phyloP scores from a whole-genome alignment of 495 filamentous ascomycete genomes.

The Daldinia concentrica region DNA sequence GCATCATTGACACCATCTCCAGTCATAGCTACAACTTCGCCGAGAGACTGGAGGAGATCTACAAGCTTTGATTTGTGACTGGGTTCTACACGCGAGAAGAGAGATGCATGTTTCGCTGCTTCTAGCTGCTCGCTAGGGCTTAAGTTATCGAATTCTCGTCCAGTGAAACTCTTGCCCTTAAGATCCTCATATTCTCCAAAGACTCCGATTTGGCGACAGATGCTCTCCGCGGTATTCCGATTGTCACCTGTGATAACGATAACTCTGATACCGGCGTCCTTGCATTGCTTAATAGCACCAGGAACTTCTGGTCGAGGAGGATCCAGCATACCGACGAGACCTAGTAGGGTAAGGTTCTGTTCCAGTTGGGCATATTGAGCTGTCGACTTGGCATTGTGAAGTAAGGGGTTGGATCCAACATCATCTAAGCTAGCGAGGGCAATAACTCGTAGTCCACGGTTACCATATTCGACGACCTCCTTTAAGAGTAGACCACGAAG shows the following conservation, averaged over 20 bases:
- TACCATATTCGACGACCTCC: slow-evolving; percentile 89
- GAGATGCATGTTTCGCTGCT: slow-evolving; percentile 83
- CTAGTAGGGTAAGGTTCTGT: slow-evolving; percentile 91
- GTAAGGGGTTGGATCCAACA: slow-evolving; percentile 71
- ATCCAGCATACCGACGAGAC: slow-evolving; percentile 96
- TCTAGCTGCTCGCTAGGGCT: slow-evolving; percentile 79
- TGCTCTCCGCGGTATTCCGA: slow-evolving; percentile 95
- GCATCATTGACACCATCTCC: slow-evolving; percentile 99
- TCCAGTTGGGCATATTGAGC: slow-evolving; percentile 87
- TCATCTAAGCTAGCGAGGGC: slow-evolving; percentile 85
- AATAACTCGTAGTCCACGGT: slow-evolving; percentile 92
- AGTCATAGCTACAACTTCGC: slow-evolving; percentile 99
- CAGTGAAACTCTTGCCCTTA: slow-evolving; percentile 91
- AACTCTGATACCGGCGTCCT: slow-evolving; percentile 92
- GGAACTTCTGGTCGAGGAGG: slow-evolving; percentile 95
- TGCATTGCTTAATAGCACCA: slow-evolving; percentile 85
- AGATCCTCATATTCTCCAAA: slow-evolving; percentile 86
- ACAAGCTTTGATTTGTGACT: slow-evolving; percentile 95
- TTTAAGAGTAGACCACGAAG: slow-evolving; percentile 73
- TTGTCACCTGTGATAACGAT: slow-evolving; percentile 99
- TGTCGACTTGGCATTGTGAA: slow-evolving; percentile 79
- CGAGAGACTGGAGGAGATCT: slow-evolving; percentile 90
- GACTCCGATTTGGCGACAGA: slow-evolving; percentile 96
- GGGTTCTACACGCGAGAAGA: slow-evolving; percentile 98
- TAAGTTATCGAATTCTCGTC: slow-evolving; percentile 90